Base-by-base conservation (phyloP, 805 yeast species). In the Cephaloascus fragrans region DNA sequence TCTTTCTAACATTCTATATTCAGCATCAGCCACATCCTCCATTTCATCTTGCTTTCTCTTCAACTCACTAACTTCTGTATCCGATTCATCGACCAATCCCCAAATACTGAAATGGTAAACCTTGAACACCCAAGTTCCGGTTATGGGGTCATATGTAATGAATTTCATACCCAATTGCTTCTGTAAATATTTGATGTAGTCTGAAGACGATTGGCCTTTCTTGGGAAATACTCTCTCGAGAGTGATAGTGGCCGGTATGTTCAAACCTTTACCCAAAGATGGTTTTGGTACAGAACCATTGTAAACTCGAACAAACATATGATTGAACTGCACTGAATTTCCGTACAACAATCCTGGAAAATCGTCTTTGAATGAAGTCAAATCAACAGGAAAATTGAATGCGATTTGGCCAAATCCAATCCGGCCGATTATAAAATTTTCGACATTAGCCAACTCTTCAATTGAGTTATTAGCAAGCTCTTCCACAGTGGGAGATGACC, bases 21-120 rank as follows among this genome's bases (percentile, higher is more conserved):
- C 57, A 41, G 41, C 45, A 38, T 53, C 54, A 18, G 68, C 58
- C 19, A 69, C 71, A 9, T 64, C 68, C 45, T 77, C 87, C 33
- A 47, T 40, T 9, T 36, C 47, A 36, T 62, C 66, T 40, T 63
- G 68, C 38, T 53, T 47, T 38, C 61, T 50, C 39, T 62, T 59
- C 39, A 60, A 39, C 12, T 41, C 53, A 29, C 49, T 36, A 34
- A 75, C 67, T 31, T 71, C 73, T 12, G 65, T 79, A 32, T 70
- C 77, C 18, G 71, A 77, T 19, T 80, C 86, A 46, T 79, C 83
- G 15, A 81, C 70, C 31, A 93, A 60, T 4, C 97, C 97, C 96
- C 97, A 93, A 4, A 84, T 75, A 62, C 96, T 87, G 52, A 93
- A 93, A 62, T 93, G 98, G 47, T 83, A 78, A 6, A 89, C 96